These are phyloP conservation scores for Sporothrix sp. DNA, from an alignment of 2,329 filamentous ascomycete genomes.

Conservation along the genomic window DNA sequence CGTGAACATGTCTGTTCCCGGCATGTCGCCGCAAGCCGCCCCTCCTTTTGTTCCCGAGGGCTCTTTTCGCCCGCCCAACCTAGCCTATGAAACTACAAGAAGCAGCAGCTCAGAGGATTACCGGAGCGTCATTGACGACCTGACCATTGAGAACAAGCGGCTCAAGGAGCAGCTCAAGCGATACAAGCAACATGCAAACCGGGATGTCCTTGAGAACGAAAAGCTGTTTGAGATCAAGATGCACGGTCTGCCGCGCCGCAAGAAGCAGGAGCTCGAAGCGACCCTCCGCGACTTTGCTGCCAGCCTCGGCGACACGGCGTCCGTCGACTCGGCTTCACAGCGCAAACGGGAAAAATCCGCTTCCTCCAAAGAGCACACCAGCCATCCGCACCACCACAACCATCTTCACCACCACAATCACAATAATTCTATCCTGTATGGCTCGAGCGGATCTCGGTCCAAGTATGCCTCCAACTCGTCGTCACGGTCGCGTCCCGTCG, in stretches of 20 bases:
- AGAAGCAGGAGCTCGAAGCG: conserved; percentile 67
- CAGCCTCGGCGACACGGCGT: conserved; percentile 41
- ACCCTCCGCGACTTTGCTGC: conserved; percentile 62
- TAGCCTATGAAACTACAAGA: conserved; percentile 25
- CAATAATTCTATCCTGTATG: conserved; percentile 24
- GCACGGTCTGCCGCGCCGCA: conserved; percentile 60
- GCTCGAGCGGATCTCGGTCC: conserved; percentile 33
- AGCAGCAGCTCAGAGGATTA: conserved; percentile 64
- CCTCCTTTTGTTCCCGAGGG: conserved; percentile 9
- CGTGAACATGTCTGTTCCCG: conserved; percentile 19
- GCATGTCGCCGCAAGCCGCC: conserved; percentile 13
- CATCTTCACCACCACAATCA: conserved; percentile 2
- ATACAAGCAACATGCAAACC: conserved; percentile 54
- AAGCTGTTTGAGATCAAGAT: conserved; percentile 77
- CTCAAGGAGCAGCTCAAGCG: conserved; percentile 63
- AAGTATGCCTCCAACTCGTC: conserved; percentile 46
- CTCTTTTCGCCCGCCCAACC: conserved; percentile 7
- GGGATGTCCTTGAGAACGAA: conserved; percentile 59
- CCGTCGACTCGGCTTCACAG: conserved; percentile 31
- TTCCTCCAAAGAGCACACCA: conserved; percentile 21
- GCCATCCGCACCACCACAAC: conserved; percentile 22
- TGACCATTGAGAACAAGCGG: conserved; percentile 75
- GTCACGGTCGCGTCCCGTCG: conserved; percentile 43
- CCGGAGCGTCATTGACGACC: conserved; percentile 74
- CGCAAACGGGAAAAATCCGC: conserved; percentile 34